Evolutionary conservation across 2,329 filamentous ascomycete genomes (phyloP).

Genomic region (Ascocoryne sarcoides): DNA sequence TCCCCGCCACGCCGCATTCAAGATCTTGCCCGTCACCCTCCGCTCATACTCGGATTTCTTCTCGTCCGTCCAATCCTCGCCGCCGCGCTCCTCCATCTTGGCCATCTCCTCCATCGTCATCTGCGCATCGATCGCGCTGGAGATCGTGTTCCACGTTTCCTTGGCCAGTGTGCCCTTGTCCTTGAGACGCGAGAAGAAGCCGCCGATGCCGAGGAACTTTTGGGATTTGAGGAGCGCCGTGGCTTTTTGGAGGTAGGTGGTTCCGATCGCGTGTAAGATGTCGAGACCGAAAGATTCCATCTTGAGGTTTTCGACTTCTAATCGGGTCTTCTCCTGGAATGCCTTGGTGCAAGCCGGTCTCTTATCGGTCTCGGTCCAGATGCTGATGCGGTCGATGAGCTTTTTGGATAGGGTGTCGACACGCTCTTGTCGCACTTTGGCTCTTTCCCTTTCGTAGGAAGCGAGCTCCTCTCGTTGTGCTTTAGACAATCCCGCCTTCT

Average conservation of each 20-base stretch:
- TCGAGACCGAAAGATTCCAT: slow-evolving; percentile 98
- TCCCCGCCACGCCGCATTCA: slow-evolving; percentile 91
- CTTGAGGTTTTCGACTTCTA: slow-evolving; percentile 96
- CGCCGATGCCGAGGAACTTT: slow-evolving; percentile 91
- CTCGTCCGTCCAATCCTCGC: slow-evolving; percentile 98
- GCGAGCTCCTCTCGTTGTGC: slow-evolving; percentile 89
- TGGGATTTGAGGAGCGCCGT: slow-evolving; percentile 85
- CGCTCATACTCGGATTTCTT: slow-evolving; percentile 93
- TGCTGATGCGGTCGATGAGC: slow-evolving; percentile 77
- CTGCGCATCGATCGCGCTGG: slow-evolving; percentile 91
- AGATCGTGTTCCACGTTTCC: slow-evolving; percentile 98
- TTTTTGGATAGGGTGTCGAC: slow-evolving; percentile 78
- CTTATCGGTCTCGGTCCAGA: slow-evolving; percentile 98
- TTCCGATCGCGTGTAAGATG: slow-evolving; percentile 88
- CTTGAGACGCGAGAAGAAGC: slow-evolving; percentile 88
- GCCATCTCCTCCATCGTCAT: slow-evolving; percentile 99
- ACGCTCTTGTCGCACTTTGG: slow-evolving; percentile 76
- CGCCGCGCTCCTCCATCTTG: slow-evolving; percentile 85
- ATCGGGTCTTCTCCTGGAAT: slow-evolving; percentile 87
- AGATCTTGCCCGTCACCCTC: slow-evolving; percentile 92
- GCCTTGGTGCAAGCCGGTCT: slow-evolving; percentile 72
- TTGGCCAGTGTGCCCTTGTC: slow-evolving; percentile 96
- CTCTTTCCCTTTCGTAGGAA: slow-evolving; percentile 80
- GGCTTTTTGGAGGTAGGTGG: slow-evolving; percentile 82
- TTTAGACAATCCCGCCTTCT: slow-evolving; percentile 77